These are phyloP conservation scores for Talaromyces verruculosus DNA, from an alignment of 2,329 filamentous ascomycete genomes.

Conservation along the genomic window DNA sequence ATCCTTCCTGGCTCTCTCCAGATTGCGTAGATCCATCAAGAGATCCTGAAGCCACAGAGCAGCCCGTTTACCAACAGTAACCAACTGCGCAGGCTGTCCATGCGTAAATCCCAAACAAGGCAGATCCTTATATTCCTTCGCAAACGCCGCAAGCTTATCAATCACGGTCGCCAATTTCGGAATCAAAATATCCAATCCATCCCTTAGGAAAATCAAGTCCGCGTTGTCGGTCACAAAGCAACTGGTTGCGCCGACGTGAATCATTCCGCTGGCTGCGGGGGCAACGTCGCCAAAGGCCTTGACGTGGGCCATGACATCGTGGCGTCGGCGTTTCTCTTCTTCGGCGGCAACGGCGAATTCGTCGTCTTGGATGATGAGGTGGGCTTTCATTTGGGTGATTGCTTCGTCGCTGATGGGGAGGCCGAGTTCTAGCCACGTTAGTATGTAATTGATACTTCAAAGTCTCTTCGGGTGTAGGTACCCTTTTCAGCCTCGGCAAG, in stretches of 20 bases:
- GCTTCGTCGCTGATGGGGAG: slow-evolving; percentile 66
- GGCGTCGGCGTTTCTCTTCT: slow-evolving; percentile 64
- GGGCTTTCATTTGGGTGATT: slow-evolving; percentile 71
- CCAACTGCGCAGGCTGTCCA: slow-evolving; percentile 54
- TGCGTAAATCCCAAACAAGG: slow-evolving; percentile 20
- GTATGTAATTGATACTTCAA: not conserved
- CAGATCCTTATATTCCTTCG: slow-evolving; percentile 68
- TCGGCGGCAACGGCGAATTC: slow-evolving; percentile 72
- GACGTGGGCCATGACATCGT: slow-evolving; percentile 65
- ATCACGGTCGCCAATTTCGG: slow-evolving; percentile 79
- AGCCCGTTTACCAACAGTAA: slow-evolving; percentile 60
- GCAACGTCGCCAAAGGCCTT: slow-evolving; percentile 47
- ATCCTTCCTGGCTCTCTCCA: slow-evolving; percentile 67
- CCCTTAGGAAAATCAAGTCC: slow-evolving; percentile 73
- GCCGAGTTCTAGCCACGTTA: not conserved
- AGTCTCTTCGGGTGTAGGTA: not conserved
- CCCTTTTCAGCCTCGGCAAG: slow-evolving; percentile 77
- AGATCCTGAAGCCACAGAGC: slow-evolving; percentile 75
- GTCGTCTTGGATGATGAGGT: slow-evolving; percentile 72
- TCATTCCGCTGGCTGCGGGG: slow-evolving; percentile 76
- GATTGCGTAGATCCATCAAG: slow-evolving; percentile 70
- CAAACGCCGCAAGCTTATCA: slow-evolving; percentile 70
- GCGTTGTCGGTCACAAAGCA: slow-evolving; percentile 65
- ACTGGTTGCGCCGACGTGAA: slow-evolving; percentile 63
- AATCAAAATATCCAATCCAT: slow-evolving; percentile 72